phyloP scores from a whole-genome alignment of 805 yeast genomes.

The Hanseniaspora clermontiae region DNA sequence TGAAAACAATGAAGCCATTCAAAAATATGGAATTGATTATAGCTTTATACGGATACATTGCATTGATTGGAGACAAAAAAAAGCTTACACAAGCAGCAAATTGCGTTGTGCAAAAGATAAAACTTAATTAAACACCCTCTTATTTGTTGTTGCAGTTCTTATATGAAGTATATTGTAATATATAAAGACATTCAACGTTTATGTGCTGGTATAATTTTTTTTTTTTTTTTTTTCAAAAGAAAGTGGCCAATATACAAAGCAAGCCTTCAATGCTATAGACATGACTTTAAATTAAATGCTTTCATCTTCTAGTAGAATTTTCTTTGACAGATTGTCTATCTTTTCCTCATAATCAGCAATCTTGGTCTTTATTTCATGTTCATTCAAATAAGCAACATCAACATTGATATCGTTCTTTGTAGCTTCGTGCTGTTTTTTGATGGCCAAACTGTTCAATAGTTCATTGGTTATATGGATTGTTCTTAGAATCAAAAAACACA shows the following conservation, averaged over 20 bases:
- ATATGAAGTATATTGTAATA: too few species aligned
- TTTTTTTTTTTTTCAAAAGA: too few species aligned
- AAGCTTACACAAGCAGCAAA: background rate
- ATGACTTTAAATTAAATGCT: background rate
- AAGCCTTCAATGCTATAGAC: too few species aligned
- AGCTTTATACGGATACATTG: constrained; percentile 2
- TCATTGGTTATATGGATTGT: constrained; percentile 72
- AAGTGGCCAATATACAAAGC: too few species aligned
- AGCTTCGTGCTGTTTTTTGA: constrained; percentile 32
- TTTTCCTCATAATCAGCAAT: constrained; percentile 51
- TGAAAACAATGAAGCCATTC: background rate
- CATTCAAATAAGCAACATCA: constrained; percentile 17
- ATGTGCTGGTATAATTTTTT: too few species aligned
- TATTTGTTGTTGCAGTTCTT: too few species aligned
- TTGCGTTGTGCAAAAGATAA: background rate
- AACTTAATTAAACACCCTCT: background rate
- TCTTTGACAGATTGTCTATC: constrained; percentile 37
- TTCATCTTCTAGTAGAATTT: constrained; percentile 12
- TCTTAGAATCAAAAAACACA: constrained; percentile 73
- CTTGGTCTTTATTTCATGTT: constrained; percentile 37
- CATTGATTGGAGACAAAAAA: background rate
- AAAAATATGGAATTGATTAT: constrained; percentile 4
- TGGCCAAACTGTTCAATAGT: constrained; percentile 47
- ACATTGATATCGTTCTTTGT: background rate
- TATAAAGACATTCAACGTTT: too few species aligned